These are phyloP conservation scores for Cochlearia excelsa DNA, from an alignment of 345 rosid species.

Conservation along the genomic window DNA sequence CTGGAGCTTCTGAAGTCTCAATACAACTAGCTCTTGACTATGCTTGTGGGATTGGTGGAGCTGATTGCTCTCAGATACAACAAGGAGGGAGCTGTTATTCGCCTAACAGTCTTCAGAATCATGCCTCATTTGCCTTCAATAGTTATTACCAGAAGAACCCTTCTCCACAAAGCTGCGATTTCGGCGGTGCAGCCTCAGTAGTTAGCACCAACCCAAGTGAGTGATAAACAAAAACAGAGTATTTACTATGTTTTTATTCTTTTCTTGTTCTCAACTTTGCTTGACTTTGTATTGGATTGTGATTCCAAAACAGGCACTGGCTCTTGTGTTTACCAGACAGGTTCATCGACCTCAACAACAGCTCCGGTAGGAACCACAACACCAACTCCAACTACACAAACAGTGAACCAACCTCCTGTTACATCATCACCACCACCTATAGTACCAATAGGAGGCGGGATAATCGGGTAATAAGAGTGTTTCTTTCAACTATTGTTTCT, in stretches of 20 bases:
- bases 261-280: neutral
- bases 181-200: slow-evolving; percentile 67
- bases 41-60: slow-evolving; percentile 86
- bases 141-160: slow-evolving; percentile 91
- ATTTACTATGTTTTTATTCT: neutral
- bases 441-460: slow-evolving; percentile 42
- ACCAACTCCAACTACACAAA: slow-evolving; percentile 38
- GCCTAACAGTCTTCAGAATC: slow-evolving; percentile 65
- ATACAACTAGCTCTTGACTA: slow-evolving; percentile 83
- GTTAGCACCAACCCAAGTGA: slow-evolving; percentile 80
- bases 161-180: slow-evolving; percentile 75
- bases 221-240: slow-evolving; percentile 27
- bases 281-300: slow-evolving; percentile 14
- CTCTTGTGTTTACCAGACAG: slow-evolving; percentile 66
- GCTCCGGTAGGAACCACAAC: slow-evolving; percentile 26
- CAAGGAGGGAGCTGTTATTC: slow-evolving; percentile 78
- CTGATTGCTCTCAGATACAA: slow-evolving; percentile 86
- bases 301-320: slow-evolving; percentile 60
- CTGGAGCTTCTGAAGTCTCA: slow-evolving; percentile 51
- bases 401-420: slow-evolving; percentile 38
- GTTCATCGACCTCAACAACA: slow-evolving; percentile 51
- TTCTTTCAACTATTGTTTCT: slow-evolving; percentile 5
- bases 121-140: slow-evolving; percentile 91
- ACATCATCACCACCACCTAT: slow-evolving; percentile 47
- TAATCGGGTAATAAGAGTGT: slow-evolving; percentile 42